A percentile compares a stretch with the other conserved stretches of the same genome.
Conservation (phyloP, 1,284 basidiomycete genomes). For the Rhodotorula sp. region DNA sequence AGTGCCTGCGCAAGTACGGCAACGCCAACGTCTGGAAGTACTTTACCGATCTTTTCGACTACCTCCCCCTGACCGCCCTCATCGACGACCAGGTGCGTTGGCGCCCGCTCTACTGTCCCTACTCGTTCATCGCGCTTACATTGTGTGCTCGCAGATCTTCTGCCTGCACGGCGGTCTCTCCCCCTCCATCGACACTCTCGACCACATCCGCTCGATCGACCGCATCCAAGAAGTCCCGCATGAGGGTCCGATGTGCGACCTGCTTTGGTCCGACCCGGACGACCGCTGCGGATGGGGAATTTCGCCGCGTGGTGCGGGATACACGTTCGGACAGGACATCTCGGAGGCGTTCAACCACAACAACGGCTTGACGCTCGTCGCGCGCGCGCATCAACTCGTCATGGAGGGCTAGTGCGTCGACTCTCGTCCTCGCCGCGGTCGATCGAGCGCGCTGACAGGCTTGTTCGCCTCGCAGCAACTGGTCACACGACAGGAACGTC, state of each 20-base stretch:
- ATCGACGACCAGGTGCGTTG: conserved; percentile 93
- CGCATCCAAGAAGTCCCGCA: conserved; percentile 98
- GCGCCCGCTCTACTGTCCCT: background rate
- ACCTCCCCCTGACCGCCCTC: conserved; percentile 90
- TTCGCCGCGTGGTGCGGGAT: conserved; percentile 96
- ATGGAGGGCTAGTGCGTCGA: conserved; percentile 78
- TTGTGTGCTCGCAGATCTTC: conserved; percentile 72
- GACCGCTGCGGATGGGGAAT: conserved; percentile 99
- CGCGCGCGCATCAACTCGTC: conserved; percentile 83
- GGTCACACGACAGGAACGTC: conserved; percentile 99
- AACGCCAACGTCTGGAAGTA: conserved; percentile 99
- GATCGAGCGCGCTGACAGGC: background rate
- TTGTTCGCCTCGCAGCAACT: conserved; percentile 58
- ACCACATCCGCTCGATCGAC: conserved; percentile 97
- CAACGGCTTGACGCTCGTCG: conserved; percentile 92
- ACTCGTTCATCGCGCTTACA: background rate
- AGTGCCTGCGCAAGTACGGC: conserved; percentile 98
- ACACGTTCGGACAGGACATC: conserved; percentile 99
- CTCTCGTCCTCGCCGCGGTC: conserved; percentile 22
- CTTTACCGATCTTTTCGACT: conserved; percentile 99
- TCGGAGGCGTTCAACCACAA: conserved; percentile 98
- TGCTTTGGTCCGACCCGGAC: conserved; percentile 98
- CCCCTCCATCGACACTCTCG: conserved; percentile 97
- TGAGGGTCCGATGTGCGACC: conserved; percentile 98
- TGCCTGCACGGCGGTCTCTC: conserved; percentile 98